phyloP scores from a whole-genome alignment of 805 yeast genomes.

The Spathaspora girioi region DNA sequence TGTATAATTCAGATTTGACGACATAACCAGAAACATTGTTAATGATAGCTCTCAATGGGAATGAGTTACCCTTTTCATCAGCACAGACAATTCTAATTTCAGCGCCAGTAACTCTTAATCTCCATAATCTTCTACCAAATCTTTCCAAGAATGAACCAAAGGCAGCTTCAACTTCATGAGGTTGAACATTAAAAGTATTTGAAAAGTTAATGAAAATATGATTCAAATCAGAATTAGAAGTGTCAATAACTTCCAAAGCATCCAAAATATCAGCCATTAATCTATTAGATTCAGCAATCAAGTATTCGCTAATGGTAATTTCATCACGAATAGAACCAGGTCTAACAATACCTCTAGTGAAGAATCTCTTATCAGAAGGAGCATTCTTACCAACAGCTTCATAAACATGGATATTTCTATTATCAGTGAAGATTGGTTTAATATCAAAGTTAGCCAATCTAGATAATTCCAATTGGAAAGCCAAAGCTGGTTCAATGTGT shows the following conservation, averaged over 20 bases:
- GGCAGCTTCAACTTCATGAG: conserved; percentile 95
- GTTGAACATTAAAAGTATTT: conserved; percentile 90
- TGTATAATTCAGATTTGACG: conserved; percentile 90
- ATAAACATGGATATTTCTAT: conserved; percentile 95
- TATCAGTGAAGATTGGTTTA: conserved; percentile 92
- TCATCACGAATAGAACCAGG: conserved; percentile 95
- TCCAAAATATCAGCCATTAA: conserved; percentile 95
- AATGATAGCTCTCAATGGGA: conserved; percentile 95
- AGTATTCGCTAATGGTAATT: conserved; percentile 86
- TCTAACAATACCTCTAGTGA: conserved; percentile 95
- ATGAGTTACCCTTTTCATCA: conserved; percentile 82
- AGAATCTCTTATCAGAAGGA: conserved; percentile 89
- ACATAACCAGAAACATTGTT: conserved; percentile 97
- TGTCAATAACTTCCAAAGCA: conserved; percentile 89
- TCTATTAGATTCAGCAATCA: conserved; percentile 94
- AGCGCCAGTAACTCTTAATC: conserved; percentile 94
- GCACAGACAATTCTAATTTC: conserved; percentile 95
- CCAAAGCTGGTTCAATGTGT: conserved; percentile 97
- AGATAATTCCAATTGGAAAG: conserved; percentile 93
- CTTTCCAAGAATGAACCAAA: conserved; percentile 97
- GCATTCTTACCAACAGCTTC: conserved; percentile 95
- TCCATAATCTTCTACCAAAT: conserved; percentile 95
- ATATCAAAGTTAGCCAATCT: conserved; percentile 93
- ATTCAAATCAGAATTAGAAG: conserved; percentile 92
- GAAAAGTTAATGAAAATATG: conserved; percentile 97